Conservation (phyloP, 192 early-diverging fungal genomes). For the Lobosporangium transversale region DNA sequence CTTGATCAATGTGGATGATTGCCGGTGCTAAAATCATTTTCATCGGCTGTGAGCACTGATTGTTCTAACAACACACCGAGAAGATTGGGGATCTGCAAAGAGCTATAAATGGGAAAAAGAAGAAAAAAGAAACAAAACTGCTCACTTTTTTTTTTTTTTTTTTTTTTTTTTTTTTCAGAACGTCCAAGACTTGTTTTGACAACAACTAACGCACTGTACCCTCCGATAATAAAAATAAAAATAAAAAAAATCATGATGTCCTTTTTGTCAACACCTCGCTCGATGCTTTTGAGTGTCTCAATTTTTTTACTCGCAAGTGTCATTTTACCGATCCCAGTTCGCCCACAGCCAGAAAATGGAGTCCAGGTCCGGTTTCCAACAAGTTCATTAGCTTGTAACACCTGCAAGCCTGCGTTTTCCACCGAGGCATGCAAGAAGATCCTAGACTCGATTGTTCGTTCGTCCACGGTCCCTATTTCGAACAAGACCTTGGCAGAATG, state of each 20-base stretch:
- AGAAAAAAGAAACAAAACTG: too few relatives aligned
- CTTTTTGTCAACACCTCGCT: neutral
- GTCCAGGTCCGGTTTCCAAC: slow-evolving; percentile 25
- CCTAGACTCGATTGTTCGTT: slow-evolving; percentile 21
- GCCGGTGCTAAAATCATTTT: neutral
- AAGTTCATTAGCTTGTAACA: slow-evolving; percentile 7
- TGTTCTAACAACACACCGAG: too few relatives aligned
- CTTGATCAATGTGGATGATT: neutral
- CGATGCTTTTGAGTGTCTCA: neutral
- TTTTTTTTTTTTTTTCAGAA: too few relatives aligned
- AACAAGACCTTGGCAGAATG: slow-evolving; percentile 38
- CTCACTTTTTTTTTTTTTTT: too few relatives aligned
- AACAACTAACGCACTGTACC: too few relatives aligned
- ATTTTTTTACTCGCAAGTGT: neutral
- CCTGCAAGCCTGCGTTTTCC: slow-evolving; percentile 34
- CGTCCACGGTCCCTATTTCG: slow-evolving; percentile 10
- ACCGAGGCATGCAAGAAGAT: slow-evolving; percentile 27
- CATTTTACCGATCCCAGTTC: slow-evolving; percentile 19
- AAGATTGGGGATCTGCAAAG: too few relatives aligned
- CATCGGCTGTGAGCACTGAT: too few relatives aligned
- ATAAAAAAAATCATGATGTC: too few relatives aligned
- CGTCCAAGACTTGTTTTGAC: too few relatives aligned
- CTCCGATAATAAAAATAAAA: too few relatives aligned
- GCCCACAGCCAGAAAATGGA: slow-evolving; percentile 10
- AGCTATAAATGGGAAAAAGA: too few relatives aligned